Conservation (phyloP, 257 asterid species). For the Thymus mandschuricus region DNA sequence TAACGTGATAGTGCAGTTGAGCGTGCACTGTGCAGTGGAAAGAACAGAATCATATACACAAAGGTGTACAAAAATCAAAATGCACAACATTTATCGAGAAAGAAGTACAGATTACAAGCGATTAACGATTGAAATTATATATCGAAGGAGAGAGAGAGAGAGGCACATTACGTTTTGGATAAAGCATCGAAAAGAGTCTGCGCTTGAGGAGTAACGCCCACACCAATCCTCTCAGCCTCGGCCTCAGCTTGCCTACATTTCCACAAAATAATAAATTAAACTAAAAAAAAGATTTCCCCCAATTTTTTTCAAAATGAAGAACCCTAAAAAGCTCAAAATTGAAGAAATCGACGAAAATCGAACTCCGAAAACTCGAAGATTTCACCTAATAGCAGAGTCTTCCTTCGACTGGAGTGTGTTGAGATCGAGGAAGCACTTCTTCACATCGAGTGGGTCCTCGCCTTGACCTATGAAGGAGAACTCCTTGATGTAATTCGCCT, state of each 20-base stretch:
- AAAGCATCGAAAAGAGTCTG: conserved; percentile 90
- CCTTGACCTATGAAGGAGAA: conserved; percentile 72
- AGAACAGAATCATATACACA: not conserved
- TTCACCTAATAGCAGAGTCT: conserved; percentile 85
- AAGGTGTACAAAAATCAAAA: too few relatives aligned
- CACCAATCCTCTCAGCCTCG: conserved; percentile 94
- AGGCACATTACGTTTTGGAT: conserved; percentile 78
- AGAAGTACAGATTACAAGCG: too few relatives aligned
- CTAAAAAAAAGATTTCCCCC: not conserved
- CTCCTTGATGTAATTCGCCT: conserved; percentile 83
- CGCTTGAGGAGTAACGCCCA: conserved; percentile 93
- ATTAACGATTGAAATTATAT: too few relatives aligned
- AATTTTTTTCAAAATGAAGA: not conserved
- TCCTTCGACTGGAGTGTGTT: conserved; percentile 74
- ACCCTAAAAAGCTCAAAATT: not conserved
- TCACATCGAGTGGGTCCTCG: conserved; percentile 86
- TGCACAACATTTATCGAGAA: not conserved
- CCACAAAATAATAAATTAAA: not conserved
- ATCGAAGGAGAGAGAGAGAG: not conserved
- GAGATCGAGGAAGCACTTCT: conserved; percentile 81
- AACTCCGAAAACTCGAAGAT: not conserved
- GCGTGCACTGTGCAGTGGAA: too few relatives aligned
- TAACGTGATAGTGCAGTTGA: too few relatives aligned
- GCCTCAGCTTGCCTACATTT: conserved; percentile 81
- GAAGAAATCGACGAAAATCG: not conserved